Evolutionary conservation across 768 basidiomycete genomes (phyloP).

Genomic region (Xanthoconium purpureum): DNA sequence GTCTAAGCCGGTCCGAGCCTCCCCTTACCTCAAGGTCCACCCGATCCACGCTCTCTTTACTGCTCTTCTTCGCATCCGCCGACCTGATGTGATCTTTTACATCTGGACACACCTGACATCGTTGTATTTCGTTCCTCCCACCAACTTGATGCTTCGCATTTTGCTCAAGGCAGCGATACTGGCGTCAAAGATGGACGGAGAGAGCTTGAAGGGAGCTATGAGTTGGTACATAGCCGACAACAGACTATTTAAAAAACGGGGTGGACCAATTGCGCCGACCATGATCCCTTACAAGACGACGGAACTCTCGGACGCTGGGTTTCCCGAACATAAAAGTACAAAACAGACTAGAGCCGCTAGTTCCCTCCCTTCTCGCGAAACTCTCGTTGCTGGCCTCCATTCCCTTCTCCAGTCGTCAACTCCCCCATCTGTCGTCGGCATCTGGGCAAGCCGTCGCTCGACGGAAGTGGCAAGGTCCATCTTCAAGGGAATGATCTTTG

Average conservation of each 20-base stretch:
- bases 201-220: slow-evolving; percentile 49
- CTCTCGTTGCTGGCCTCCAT: slow-evolving; percentile 6
- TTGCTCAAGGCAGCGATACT: slow-evolving; percentile 59
- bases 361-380: slow-evolving; percentile 3
- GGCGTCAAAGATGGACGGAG: slow-evolving; percentile 49
- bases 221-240: slow-evolving; percentile 25
- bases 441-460: slow-evolving; percentile 47
- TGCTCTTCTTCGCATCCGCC: slow-evolving; percentile 45
- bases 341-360: not conserved
- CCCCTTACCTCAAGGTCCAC: slow-evolving; percentile 21
- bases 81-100: slow-evolving; percentile 62
- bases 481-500: slow-evolving; percentile 56
- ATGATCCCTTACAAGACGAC: not conserved
- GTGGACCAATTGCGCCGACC: slow-evolving; percentile 15
- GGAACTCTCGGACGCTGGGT: not conserved
- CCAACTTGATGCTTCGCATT: slow-evolving; percentile 53
- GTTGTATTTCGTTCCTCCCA: slow-evolving; percentile 57
- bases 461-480: slow-evolving; percentile 48
- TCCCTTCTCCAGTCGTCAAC: slow-evolving; percentile 23
- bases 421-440: slow-evolving; percentile 31
- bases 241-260: slow-evolving; percentile 14
- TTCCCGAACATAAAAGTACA: not conserved
- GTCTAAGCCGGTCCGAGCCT: not conserved
- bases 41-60: slow-evolving; percentile 46
- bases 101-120: slow-evolving; percentile 65